Evolutionary conservation across 2,329 filamentous ascomycete species (phyloP).

Genomic region (Annulohypoxylon truncatum): DNA sequence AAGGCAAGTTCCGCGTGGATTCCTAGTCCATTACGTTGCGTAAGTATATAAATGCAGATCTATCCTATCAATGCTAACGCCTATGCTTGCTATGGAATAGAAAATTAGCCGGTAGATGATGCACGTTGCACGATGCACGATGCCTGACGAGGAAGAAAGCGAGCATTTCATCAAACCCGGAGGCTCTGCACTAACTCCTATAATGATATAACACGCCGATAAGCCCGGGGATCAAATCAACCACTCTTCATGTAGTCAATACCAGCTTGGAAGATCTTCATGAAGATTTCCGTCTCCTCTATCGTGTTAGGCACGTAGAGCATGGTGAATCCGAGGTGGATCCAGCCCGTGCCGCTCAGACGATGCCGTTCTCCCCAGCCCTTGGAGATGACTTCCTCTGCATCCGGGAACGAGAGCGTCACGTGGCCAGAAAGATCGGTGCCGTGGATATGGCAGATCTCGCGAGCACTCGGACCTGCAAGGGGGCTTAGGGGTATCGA

Average conservation of each 20-base stretch:
- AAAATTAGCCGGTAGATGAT: background rate
- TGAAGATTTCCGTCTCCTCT: conserved; percentile 19
- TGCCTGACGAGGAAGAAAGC: background rate
- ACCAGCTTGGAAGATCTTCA: conserved; percentile 28
- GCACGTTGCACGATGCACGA: background rate
- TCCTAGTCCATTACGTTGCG: too few relatives aligned
- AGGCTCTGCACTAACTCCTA: background rate
- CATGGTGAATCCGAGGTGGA: conserved; percentile 33
- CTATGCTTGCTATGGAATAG: background rate
- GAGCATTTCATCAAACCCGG: background rate
- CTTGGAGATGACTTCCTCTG: conserved; percentile 36
- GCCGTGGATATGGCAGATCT: conserved; percentile 35
- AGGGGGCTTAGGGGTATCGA: conserved; percentile 29
- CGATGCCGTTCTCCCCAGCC: conserved; percentile 39
- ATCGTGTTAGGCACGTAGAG: conserved; percentile 37
- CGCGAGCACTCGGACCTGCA: conserved; percentile 15
- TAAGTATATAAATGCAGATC: background rate
- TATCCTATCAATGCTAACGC: background rate
- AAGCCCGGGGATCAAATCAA: background rate
- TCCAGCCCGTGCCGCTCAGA: conserved; percentile 33
- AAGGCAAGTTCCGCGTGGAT: too few relatives aligned
- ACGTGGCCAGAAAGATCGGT: conserved; percentile 34
- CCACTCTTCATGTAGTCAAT: conserved; percentile 37
- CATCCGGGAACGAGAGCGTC: conserved; percentile 34
- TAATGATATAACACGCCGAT: background rate